phyloP scores from a whole-genome alignment of 1,139 yeast species.

The Lizanozyma gosingica region DNA sequence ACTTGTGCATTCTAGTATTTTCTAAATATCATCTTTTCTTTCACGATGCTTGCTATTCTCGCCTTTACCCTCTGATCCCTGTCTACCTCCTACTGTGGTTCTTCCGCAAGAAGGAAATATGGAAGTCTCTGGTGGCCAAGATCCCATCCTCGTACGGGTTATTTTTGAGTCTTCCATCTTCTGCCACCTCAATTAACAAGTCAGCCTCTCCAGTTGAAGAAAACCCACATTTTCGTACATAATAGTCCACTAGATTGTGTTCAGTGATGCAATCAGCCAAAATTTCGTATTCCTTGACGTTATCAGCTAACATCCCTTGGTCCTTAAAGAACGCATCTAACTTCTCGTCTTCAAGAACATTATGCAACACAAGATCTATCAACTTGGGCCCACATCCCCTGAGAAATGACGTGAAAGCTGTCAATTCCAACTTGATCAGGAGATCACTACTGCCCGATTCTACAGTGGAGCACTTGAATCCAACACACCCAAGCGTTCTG shows the following conservation, averaged over 20 bases:
- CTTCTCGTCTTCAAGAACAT: constrained; percentile 5
- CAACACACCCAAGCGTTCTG: constrained; percentile 36
- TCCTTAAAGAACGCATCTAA: constrained; percentile 3
- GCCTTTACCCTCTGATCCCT: too few species aligned
- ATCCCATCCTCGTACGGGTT: constrained; percentile 24
- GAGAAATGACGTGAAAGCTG: constrained; percentile 45
- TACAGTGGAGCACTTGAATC: constrained; percentile 21
- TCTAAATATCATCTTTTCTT: too few species aligned
- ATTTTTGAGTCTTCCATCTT: constrained; percentile 7
- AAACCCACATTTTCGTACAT: constrained; percentile 33
- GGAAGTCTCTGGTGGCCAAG: constrained; percentile 23
- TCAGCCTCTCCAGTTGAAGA: constrained; percentile 16
- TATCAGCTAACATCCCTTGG: neutral
- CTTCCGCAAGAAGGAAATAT: constrained; percentile 21
- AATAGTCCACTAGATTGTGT: constrained; percentile 41
- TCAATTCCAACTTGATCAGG: constrained; percentile 24
- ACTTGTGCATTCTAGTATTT: too few species aligned
- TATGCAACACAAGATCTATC: constrained; percentile 17
- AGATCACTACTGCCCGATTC: constrained; percentile 4
- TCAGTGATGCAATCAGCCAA: constrained; percentile 39
- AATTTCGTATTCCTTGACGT: constrained; percentile 14
- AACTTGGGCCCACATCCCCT: constrained; percentile 32
- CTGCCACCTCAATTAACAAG: constrained; percentile 11
- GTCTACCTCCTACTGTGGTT: too few species aligned
- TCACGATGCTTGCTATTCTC: too few species aligned